Conservation (phyloP, 805 yeast genomes). For the Nakazawaea ambrosiae region DNA sequence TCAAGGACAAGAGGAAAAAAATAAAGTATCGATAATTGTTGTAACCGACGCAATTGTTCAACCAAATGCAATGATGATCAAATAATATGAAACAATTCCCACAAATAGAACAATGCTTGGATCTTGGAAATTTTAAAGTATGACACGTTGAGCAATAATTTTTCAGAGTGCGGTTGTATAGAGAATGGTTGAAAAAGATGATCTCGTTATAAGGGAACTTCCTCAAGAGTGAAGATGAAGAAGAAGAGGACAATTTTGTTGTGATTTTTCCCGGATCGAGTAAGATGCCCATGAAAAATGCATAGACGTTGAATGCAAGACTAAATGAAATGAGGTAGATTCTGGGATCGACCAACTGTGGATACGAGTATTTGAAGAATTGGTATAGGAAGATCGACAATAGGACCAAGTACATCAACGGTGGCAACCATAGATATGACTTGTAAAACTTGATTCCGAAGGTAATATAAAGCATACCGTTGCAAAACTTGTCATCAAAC, state of each 20-base stretch:
- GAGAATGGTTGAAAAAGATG: slow-evolving; percentile 30
- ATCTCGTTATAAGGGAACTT: slow-evolving; percentile 31
- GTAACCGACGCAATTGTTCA: slow-evolving; percentile 51
- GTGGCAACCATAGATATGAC: slow-evolving; percentile 8
- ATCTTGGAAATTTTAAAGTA: slow-evolving; percentile 71
- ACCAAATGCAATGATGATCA: slow-evolving; percentile 57
- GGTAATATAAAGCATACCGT: slow-evolving; percentile 24
- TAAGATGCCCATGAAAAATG: slow-evolving; percentile 32
- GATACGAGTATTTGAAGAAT: slow-evolving; percentile 19
- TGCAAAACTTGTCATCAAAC: slow-evolving; percentile 19
- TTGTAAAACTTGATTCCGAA: background rate
- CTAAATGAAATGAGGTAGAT: slow-evolving; percentile 23
- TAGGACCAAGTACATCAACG: slow-evolving; percentile 1
- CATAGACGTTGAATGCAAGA: slow-evolving; percentile 24
- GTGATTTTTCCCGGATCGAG: slow-evolving; percentile 37
- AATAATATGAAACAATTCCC: slow-evolving; percentile 54
- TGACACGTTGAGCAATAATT: slow-evolving; percentile 54
- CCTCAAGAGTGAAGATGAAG: too few species aligned
- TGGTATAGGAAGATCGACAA: slow-evolving; percentile 14
- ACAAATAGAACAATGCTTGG: slow-evolving; percentile 71
- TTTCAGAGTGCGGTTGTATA: slow-evolving; percentile 15
- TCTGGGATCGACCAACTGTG: slow-evolving; percentile 6
- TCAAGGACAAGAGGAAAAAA: slow-evolving; percentile 27
- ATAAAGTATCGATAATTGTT: slow-evolving; percentile 44
- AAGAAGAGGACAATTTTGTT: too few species aligned